These are phyloP conservation scores for Aspergillus luchuensis DNA, from an alignment of 2,329 filamentous ascomycete genomes.

Conservation along the genomic window DNA sequence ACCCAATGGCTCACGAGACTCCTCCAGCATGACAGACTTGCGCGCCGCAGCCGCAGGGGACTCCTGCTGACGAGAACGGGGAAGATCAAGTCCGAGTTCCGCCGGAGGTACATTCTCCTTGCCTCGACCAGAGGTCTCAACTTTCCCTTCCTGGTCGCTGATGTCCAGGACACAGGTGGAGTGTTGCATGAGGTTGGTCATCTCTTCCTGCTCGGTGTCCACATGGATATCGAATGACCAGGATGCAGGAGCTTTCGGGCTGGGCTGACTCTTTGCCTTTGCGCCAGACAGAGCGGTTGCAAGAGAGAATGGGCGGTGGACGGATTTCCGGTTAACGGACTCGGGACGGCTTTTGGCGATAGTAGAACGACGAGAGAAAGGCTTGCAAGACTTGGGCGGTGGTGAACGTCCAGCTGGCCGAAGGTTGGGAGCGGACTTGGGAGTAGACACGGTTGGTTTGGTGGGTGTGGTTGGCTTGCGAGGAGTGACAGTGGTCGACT, in stretches of 20 bases:
- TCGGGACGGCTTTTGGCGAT: slow-evolving; percentile 70
- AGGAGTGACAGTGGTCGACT: slow-evolving; percentile 23
- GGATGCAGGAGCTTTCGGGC: slow-evolving; percentile 46
- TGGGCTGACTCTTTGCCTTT: slow-evolving; percentile 54
- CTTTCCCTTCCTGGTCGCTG: slow-evolving; percentile 75
- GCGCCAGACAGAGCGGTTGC: slow-evolving; percentile 68
- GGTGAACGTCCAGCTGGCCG: slow-evolving; percentile 82
- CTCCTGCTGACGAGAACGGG: slow-evolving; percentile 33
- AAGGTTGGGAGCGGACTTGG: slow-evolving; percentile 57
- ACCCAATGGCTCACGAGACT: slow-evolving; percentile 66
- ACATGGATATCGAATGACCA: slow-evolving; percentile 97
- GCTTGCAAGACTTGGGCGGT: slow-evolving; percentile 68
- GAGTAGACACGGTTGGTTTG: slow-evolving; percentile 39
- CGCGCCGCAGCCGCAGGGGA: slow-evolving; percentile 31
- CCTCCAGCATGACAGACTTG: slow-evolving; percentile 61
- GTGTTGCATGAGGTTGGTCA: slow-evolving; percentile 91
- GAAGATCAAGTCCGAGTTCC: slow-evolving; percentile 62
- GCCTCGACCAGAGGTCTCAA: slow-evolving; percentile 59
- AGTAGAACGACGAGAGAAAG: slow-evolving; percentile 67
- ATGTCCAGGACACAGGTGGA: slow-evolving; percentile 85
- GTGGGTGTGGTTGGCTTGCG: slow-evolving; percentile 27
- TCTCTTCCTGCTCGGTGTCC: slow-evolving; percentile 85
- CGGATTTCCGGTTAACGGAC: slow-evolving; percentile 54
- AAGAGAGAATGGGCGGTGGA: slow-evolving; percentile 72
- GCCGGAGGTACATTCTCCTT: slow-evolving; percentile 92